Conservation (phyloP, 2,329 filamentous ascomycete genomes). For the Microascus cirrosus region DNA sequence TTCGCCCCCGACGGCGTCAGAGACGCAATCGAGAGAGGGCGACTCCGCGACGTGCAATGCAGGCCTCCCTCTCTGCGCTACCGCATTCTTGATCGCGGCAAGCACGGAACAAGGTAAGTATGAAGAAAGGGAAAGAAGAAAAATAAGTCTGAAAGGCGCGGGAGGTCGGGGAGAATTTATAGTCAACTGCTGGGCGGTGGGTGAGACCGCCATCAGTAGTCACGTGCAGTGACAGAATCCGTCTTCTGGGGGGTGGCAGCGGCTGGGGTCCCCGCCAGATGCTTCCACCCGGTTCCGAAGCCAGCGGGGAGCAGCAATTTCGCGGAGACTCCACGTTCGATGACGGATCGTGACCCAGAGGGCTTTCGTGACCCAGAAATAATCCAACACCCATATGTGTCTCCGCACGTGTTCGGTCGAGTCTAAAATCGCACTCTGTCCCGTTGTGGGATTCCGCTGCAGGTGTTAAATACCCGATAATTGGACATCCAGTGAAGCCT, state of each 20-base stretch:
- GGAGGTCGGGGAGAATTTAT: neutral
- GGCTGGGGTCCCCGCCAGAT: neutral
- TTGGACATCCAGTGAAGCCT: neutral
- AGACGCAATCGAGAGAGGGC: constrained; percentile 35
- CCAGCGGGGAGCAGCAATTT: neutral
- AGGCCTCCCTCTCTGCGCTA: constrained; percentile 30
- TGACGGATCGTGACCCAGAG: neutral
- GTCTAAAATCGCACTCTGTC: neutral
- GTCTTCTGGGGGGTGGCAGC: neutral
- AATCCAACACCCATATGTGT: neutral
- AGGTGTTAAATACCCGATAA: neutral
- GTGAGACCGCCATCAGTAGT: neutral
- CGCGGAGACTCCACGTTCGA: neutral
- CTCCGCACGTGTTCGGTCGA: neutral
- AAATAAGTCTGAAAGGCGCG: constrained; percentile 8
- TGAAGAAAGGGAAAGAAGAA: constrained; percentile 27
- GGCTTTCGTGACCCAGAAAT: neutral
- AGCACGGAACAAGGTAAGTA: constrained; percentile 38
- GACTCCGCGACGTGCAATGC: constrained; percentile 43
- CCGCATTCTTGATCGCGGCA: constrained; percentile 30
- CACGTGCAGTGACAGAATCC: neutral
- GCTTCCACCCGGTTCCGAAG: neutral
- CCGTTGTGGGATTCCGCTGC: neutral
- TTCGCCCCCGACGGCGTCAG: constrained; percentile 37
- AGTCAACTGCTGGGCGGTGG: neutral